Evolutionary conservation across 768 basidiomycete species (phyloP).

Genomic region (Jaapia argillacea): DNA sequence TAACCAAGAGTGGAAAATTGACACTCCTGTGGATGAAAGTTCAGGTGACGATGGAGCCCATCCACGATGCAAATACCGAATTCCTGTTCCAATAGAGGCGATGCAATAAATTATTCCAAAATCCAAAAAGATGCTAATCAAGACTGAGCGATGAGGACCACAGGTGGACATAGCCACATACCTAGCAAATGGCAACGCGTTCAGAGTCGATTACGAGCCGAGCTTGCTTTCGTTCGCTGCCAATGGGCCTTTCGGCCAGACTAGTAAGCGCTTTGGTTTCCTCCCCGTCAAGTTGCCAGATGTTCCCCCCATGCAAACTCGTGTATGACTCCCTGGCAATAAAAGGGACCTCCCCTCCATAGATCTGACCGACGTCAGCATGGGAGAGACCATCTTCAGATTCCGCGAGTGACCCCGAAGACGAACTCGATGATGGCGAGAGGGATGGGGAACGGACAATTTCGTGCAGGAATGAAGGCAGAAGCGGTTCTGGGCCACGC

Average conservation of each 20-base stretch:
- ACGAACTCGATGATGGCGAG: conserved; percentile 43
- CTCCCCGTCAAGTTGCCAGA: conserved; percentile 68
- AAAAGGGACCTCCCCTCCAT: conserved; percentile 2
- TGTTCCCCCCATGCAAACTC: conserved; percentile 35
- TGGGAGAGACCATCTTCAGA: conserved; percentile 12
- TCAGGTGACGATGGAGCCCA: too few species aligned
- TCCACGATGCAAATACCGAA: too few species aligned
- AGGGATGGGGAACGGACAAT: conserved; percentile 60
- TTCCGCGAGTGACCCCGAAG: conserved; percentile 56
- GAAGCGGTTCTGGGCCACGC: conserved; percentile 29
- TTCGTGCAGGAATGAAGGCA: conserved; percentile 74
- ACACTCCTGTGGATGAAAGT: too few species aligned
- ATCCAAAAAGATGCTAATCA: too few species aligned
- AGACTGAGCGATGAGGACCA: too few species aligned
- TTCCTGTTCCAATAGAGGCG: too few species aligned
- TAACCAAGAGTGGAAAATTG: too few species aligned
- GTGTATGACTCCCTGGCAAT: conserved; percentile 9
- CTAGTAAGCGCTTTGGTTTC: conserved; percentile 43
- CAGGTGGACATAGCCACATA: too few species aligned
- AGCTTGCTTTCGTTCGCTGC: not conserved
- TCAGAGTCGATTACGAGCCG: not conserved
- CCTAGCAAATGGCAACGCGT: not conserved
- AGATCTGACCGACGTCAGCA: too few species aligned
- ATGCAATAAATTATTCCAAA: too few species aligned
- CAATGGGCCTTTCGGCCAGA: conserved; percentile 15